Evolutionary conservation across 2,329 filamentous ascomycete species (phyloP).

Genomic region (Arthroderma sp.): DNA sequence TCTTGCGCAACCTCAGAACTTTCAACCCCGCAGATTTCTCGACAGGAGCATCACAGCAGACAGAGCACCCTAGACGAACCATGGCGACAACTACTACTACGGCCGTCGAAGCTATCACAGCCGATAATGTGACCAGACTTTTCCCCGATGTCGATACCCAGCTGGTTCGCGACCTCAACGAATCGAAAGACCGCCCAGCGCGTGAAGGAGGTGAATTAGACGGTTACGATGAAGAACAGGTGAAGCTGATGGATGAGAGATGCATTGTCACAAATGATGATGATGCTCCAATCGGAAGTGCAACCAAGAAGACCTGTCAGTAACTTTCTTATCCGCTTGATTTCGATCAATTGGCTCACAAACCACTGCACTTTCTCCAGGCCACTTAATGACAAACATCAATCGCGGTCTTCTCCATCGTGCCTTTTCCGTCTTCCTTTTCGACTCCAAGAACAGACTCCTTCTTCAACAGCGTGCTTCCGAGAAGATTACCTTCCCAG

Average conservation of each 20-base stretch:
- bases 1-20: too few species aligned
- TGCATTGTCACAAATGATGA: slow-evolving; percentile 94
- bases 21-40: too few species aligned
- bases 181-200: slow-evolving; percentile 21
- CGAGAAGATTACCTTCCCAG: slow-evolving; percentile 98
- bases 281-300: slow-evolving; percentile 84
- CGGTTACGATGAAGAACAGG: slow-evolving; percentile 95
- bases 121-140: slow-evolving; percentile 70
- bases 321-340: neutral
- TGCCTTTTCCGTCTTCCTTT: slow-evolving; percentile 95
- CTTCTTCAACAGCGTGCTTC: slow-evolving; percentile 88
- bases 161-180: slow-evolving; percentile 39
- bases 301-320: slow-evolving; percentile 93
- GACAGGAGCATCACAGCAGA: too few species aligned
- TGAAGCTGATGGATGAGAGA: slow-evolving; percentile 94
- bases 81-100: slow-evolving; percentile 31
- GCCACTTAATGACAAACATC: slow-evolving; percentile 98
- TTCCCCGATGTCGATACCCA: slow-evolving; percentile 68
- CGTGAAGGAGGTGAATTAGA: slow-evolving; percentile 56
- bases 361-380: slow-evolving; percentile 33
- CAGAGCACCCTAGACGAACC: too few species aligned
- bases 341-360: neutral
- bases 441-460: slow-evolving; percentile 83
- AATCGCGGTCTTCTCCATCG: slow-evolving; percentile 90
- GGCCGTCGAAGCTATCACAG: slow-evolving; percentile 54